Base-by-base conservation (phyloP, 2,329 filamentous ascomycete genomes). In the Cercospora citrullina region DNA sequence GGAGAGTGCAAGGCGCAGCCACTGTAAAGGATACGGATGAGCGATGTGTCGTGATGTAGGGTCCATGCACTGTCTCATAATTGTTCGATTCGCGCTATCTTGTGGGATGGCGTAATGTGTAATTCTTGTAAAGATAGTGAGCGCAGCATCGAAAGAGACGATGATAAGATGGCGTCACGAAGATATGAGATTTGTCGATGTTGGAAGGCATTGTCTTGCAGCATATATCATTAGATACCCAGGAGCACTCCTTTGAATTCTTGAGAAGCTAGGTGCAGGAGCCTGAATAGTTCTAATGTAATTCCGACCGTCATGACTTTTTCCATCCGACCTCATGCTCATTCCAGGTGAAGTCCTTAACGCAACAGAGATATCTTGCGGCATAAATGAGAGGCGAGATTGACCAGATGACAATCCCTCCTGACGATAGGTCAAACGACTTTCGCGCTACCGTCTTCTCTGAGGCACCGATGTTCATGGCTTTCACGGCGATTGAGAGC, bases 31-130 rank as follows among this genome's bases (percentile, higher is more conserved):
- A 77, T 60, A 72, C 74, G 1, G 76, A 78, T 66, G 79, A 80
- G 65, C 79, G 77, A 68, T 86, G 84, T 72, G 75, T 81, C 42
- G 79, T 86, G 62, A 86, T 86, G 84, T 86, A 68, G 63, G 62
- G 51, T 57, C 18, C 51, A 36, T 57, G 62, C 62, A 64, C 48
- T 7, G 39, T 64, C 51, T 64, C 33, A 23, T 64, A 39, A 26
- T 53, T 23, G 30, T 42, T 16, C 36, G 3, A 1, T 23, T 26
- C 45, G 4, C 42, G 42, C 18, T 4, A 26, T 23, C 10, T 51
- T 23, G 45, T 16, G 45, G 45, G 21, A 26, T 14, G 45, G 21
- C 45, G 45, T 51, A 23, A 51, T 51, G 18, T 51, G 45, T 51
- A 51, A 23, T 51, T 51, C 21, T 48, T 51, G 45, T 51, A 51